These are phyloP conservation scores for Fremontodendron californicum DNA, from an alignment of 345 rosid species.

Conservation along the genomic window DNA sequence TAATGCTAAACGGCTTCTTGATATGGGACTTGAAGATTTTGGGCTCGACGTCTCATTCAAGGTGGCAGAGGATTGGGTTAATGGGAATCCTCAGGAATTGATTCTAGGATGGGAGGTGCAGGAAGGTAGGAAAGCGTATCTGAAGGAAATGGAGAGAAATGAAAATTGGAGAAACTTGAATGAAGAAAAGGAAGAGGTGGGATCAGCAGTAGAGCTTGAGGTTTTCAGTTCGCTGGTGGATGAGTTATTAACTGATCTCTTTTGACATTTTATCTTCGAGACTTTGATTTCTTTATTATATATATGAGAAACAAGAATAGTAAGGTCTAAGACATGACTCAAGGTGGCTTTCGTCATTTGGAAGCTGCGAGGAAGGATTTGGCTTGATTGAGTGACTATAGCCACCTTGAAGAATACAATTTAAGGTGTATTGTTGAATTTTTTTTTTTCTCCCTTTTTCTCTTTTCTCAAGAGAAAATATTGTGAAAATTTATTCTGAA, in stretches of 20 bases:
- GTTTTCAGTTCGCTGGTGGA: conserved; percentile 48
- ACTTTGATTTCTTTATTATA: neutral
- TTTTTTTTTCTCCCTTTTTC: neutral
- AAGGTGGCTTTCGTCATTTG: conserved; percentile 22
- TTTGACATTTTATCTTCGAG: neutral
- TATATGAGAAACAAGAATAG: neutral
- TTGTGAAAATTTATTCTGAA: neutral
- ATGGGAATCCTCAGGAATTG: conserved; percentile 37
- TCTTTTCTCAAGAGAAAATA: neutral
- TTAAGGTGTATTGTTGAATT: neutral
- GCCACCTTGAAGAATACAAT: conserved; percentile 15
- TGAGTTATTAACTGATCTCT: conserved; percentile 44
- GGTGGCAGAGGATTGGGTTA: conserved; percentile 56
- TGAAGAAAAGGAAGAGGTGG: conserved; percentile 35
- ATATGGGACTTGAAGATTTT: neutral
- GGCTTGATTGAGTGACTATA: conserved; percentile 17
- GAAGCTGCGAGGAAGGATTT: neutral
- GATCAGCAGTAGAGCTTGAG: conserved; percentile 40
- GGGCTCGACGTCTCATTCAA: conserved; percentile 23
- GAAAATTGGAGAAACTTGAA: conserved; percentile 31
- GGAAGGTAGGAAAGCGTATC: conserved; percentile 40
- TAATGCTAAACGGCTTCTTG: neutral
- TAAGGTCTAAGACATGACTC: neutral
- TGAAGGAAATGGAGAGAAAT: conserved; percentile 50
- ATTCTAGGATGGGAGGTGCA: conserved; percentile 56